phyloP scores from a whole-genome alignment of 2,329 filamentous ascomycete species.

The Aplosporella prunicola region DNA sequence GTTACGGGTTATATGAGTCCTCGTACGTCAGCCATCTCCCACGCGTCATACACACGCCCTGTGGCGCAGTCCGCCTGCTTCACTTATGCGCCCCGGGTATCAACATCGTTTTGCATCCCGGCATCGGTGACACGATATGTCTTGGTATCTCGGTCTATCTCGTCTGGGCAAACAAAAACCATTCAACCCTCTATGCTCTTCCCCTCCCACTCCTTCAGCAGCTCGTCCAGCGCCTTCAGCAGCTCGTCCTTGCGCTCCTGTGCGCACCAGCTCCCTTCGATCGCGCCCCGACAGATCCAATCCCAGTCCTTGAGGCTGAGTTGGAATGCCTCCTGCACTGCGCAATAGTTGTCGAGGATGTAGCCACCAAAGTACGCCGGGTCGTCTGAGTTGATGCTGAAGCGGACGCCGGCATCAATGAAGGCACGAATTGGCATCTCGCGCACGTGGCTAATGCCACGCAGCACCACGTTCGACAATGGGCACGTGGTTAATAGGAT shows the following conservation, averaged over 20 bases:
- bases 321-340: slow-evolving; percentile 62
- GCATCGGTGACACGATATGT: too few relatives aligned
- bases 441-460: slow-evolving; percentile 44
- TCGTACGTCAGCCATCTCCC: too few relatives aligned
- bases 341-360: slow-evolving; percentile 65
- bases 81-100: too few relatives aligned
- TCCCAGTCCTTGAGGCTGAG: slow-evolving; percentile 58
- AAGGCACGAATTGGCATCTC: slow-evolving; percentile 55
- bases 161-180: neutral
- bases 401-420: slow-evolving; percentile 53
- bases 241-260: slow-evolving; percentile 53
- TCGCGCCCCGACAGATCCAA: slow-evolving; percentile 50
- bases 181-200: slow-evolving; percentile 2
- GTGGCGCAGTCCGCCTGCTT: too few relatives aligned
- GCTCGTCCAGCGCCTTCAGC: slow-evolving; percentile 22
- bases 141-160: too few relatives aligned
- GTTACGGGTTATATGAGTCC: too few relatives aligned
- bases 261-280: slow-evolving; percentile 62
- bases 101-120: too few relatives aligned
- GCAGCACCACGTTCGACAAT: slow-evolving; percentile 58
- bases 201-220: slow-evolving; percentile 4
- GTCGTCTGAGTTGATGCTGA: slow-evolving; percentile 67
- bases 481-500: slow-evolving; percentile 64
- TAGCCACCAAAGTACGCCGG: slow-evolving; percentile 70
- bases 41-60: too few relatives aligned